Evolutionary conservation across 176 grass and related monocot genomes (phyloP).

Genomic region (Triticum urartu): DNA sequence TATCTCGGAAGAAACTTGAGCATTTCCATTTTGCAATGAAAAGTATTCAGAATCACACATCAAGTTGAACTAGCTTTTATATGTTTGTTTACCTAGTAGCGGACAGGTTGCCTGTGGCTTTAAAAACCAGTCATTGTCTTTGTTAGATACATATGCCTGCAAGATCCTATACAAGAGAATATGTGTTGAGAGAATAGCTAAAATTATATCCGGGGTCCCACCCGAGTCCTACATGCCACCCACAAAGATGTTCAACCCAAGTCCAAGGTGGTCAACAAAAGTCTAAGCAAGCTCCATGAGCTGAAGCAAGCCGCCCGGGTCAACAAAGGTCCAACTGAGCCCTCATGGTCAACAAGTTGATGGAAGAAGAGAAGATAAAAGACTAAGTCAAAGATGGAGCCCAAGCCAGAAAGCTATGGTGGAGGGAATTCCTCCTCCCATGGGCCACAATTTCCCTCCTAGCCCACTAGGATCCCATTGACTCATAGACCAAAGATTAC

Average conservation of each 20-base stretch:
- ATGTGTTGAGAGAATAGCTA: background rate
- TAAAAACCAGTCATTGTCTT: background rate
- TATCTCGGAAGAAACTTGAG: background rate
- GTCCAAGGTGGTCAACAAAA: background rate
- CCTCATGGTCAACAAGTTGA: background rate
- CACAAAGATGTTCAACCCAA: background rate
- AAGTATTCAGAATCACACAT: background rate
- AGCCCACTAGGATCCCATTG: background rate
- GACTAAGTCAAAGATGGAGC: background rate
- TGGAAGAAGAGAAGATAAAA: background rate
- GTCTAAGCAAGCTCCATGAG: background rate
- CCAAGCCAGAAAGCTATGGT: background rate
- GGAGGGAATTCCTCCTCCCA: background rate
- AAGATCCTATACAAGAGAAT: background rate
- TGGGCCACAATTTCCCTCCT: background rate
- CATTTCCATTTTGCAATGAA: background rate
- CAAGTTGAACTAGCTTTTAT: background rate
- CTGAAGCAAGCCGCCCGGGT: background rate
- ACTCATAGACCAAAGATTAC: background rate
- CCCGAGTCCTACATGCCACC: background rate
- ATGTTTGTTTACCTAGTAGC: constrained; percentile 15
- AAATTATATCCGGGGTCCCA: background rate
- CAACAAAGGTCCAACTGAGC: background rate
- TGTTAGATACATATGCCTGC: constrained; percentile 14
- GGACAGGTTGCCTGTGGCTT: background rate